Conservation (phyloP, 108 stramenopile genomes). For the Parmales sp. region DNA sequence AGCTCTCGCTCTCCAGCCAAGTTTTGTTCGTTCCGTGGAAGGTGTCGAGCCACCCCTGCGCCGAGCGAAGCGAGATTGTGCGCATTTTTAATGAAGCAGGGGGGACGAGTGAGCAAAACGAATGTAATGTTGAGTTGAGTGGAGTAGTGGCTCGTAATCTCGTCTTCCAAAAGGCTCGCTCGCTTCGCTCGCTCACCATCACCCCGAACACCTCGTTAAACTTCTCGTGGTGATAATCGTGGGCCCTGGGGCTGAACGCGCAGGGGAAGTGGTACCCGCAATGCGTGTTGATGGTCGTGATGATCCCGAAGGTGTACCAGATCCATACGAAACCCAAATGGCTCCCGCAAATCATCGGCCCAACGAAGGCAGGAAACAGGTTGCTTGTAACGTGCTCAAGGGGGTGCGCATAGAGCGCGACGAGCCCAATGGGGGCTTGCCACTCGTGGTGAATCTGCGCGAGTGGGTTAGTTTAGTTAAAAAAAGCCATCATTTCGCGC, state of each 20-base stretch:
- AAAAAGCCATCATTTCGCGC: too few species aligned
- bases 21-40: too few species aligned
- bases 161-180: too few species aligned
- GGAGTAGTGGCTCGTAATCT: too few species aligned
- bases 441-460: constrained; percentile 24
- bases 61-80: too few species aligned
- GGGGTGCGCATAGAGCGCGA: constrained; percentile 20
- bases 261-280: constrained; percentile 16
- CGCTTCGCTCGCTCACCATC: too few species aligned
- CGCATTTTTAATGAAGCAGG: too few species aligned
- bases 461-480: too few species aligned
- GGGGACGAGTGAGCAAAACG: too few species aligned
- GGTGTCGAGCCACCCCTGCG: too few species aligned
- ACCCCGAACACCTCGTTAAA: constrained; percentile 19
- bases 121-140: too few species aligned
- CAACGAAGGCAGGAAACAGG: constrained; percentile 8
- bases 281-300: constrained; percentile 12
- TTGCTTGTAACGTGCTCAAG: constrained; percentile 16
- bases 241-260: neutral
- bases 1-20: too few species aligned
- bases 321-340: neutral
- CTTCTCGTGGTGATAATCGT: constrained; percentile 18
- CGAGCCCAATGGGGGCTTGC: constrained; percentile 13
- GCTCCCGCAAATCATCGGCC: neutral
- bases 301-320: constrained; percentile 12